Percentiles rank a stretch among this genome's conserved stretches.
Conservation (phyloP, 495 filamentous ascomycete species). For the Penicillium silybi region DNA sequence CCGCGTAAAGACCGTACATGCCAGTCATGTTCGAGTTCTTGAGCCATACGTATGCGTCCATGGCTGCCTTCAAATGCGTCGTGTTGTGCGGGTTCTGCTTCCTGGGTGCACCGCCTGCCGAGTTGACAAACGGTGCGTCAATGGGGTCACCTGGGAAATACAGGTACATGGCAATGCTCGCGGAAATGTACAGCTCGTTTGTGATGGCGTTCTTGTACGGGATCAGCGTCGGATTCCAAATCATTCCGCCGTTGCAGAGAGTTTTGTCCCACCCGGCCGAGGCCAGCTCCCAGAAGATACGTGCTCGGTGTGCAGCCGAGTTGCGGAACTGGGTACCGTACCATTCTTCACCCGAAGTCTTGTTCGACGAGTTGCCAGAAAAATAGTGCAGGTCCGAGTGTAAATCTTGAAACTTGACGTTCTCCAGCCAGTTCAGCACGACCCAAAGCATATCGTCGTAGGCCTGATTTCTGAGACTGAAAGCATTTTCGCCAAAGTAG, state of each 20-base stretch:
- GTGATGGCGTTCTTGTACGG: conserved; percentile 99
- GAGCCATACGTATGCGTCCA: conserved; percentile 81
- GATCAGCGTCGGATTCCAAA: conserved; percentile 76
- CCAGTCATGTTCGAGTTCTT: conserved; percentile 78
- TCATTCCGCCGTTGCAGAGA: conserved; percentile 87
- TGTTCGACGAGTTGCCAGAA: conserved; percentile 12
- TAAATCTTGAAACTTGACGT: conserved; percentile 66
- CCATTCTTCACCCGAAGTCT: conserved; percentile 43
- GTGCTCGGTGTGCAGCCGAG: conserved; percentile 78
- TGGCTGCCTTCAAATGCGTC: conserved; percentile 63
- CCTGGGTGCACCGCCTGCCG: conserved; percentile 8
- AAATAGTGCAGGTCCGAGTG: conserved; percentile 61
- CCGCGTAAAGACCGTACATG: conserved; percentile 68
- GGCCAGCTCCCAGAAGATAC: conserved; percentile 86
- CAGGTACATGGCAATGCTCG: conserved; percentile 85
- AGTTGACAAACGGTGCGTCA: conserved; percentile 57
- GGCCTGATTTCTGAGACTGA: conserved; percentile 71
- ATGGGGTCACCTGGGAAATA: conserved; percentile 80
- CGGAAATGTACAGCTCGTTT: conserved; percentile 84
- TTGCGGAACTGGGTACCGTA: conserved; percentile 72
- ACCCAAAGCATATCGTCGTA: conserved; percentile 99
- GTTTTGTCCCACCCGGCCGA: conserved; percentile 74
- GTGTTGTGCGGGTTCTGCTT: conserved; percentile 53
- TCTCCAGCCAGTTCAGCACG: conserved; percentile 86
- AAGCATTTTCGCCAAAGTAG: conserved; percentile 84